Conservation (phyloP, 139 green algal genomes). For the Coelastrella sp. region DNA sequence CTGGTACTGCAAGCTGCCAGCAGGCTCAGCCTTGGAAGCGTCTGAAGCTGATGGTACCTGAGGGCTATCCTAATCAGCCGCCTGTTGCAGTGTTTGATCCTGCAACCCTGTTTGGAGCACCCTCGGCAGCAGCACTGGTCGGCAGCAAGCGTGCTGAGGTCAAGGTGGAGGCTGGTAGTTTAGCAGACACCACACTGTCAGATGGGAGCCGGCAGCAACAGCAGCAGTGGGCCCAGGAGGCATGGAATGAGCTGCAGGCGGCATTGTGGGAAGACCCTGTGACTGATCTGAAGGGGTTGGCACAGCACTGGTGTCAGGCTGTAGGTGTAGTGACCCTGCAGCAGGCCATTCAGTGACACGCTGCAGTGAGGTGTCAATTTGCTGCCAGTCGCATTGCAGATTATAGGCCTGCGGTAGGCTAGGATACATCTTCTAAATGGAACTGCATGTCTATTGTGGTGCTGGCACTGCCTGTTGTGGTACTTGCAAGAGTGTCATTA, state of each 20-base stretch:
- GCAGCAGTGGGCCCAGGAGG: conserved; percentile 1
- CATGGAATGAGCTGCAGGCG: conserved; percentile 36
- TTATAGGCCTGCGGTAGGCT: no score
- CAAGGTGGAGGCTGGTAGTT: neutral
- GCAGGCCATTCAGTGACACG: neutral
- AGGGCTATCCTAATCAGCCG: conserved; percentile 2
- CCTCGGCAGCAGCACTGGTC: neutral
- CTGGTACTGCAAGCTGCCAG: neutral
- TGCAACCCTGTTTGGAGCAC: no score
- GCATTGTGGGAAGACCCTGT: conserved; percentile 25
- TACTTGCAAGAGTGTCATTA: no score
- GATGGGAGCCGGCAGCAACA: neutral
- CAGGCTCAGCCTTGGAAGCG: conserved; percentile 33
- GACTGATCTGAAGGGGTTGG: conserved; percentile 10
- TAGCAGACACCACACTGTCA: neutral
- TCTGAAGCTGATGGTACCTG: conserved; percentile 34
- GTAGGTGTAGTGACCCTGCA: conserved; percentile 8
- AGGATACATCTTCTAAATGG: neutral
- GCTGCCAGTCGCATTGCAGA: neutral
- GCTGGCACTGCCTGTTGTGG: neutral
- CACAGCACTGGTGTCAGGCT: conserved; percentile 32
- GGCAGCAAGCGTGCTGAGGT: neutral
- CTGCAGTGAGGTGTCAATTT: neutral
- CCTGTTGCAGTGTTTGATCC: neutral
- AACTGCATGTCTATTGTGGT: neutral